Evolutionary conservation across 2,329 filamentous ascomycete species (phyloP), one percentile per base, ranked within the genome.

Genomic region (Coniochaeta sp.): DNA sequence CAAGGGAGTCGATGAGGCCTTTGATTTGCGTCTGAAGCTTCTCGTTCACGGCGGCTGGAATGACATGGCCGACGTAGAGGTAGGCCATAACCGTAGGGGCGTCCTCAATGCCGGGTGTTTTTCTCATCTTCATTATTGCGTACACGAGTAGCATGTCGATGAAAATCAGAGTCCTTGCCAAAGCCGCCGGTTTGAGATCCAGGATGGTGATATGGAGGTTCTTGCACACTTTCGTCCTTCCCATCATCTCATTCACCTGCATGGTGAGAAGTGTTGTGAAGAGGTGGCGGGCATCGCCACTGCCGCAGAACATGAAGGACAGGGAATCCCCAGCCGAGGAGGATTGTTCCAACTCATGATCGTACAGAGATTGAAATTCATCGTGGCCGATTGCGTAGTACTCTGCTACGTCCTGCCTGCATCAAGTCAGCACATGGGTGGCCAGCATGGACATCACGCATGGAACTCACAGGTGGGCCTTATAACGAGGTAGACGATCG

Each of bases 401-500:
- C 54, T 38, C 54, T 22, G 54, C 33, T 26, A 38, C n/a, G 17
- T 57, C 54, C 26, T 34, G 28, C 6, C 54, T 57, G 14, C 22
- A 28, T 1, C n/a, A 8, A 3, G 54, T 57, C 6, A 57, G 33
- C 16, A 22, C 16, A n/a, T 12, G 16, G 12, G 3, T 36, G 17
- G 14, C 8, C 6, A 7, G 28, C 22, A 50, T 11, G 12, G 22
- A 28, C n/a, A n/a, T n/a, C n/a, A 52, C 1, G 16, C 4, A 16
- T 9, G 8, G 54, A 38, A 61, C 62, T 17, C 61, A 65, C 64
- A 67, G 26, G 26, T 54, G 24, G 1, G 60, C 44, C 50, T 63
- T 62, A 36, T 62, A 64, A 26, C 65, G 58, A 17, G 65, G 59
- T 22, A 69, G 36, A 16, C 65, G 64, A 57, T 66, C 65, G 6